These are phyloP conservation scores for Aurantiochytrium sp. DNA, from an alignment of 108 stramenopile genomes.

Conservation along the genomic window DNA sequence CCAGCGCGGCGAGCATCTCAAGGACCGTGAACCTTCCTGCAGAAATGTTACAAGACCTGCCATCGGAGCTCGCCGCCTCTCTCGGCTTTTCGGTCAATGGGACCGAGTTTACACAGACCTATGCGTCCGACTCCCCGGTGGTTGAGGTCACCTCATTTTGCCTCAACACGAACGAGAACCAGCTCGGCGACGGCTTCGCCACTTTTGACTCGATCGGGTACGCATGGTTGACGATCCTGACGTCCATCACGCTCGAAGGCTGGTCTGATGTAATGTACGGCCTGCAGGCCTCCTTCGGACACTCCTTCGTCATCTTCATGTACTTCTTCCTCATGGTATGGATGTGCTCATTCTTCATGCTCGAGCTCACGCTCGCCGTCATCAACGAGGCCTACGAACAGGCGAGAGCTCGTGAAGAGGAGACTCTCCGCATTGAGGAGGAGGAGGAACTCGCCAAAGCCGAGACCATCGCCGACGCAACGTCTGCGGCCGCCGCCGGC, in stretches of 20 bases:
- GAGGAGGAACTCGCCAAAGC: not conserved
- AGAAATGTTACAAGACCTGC: not conserved
- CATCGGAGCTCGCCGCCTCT: too few relatives aligned
- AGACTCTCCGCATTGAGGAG: constrained; percentile 42
- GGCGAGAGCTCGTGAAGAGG: constrained; percentile 38
- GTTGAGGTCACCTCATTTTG: not conserved
- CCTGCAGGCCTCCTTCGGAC: constrained; percentile 44
- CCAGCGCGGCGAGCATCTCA: not conserved
- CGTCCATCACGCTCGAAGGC: constrained; percentile 69
- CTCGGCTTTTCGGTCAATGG: too few relatives aligned
- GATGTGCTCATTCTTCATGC: constrained; percentile 61
- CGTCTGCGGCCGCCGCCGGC: not conserved
- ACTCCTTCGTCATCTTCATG: constrained; percentile 35
- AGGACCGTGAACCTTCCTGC: not conserved
- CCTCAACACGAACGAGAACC: constrained; percentile 40
- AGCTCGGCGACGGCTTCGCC: constrained; percentile 62
- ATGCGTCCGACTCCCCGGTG: not conserved
- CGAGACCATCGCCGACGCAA: constrained; percentile 28
- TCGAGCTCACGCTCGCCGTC: constrained; percentile 71
- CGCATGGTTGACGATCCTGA: constrained; percentile 63
- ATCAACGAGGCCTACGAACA: constrained; percentile 50
- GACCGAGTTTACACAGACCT: not conserved
- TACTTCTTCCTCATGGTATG: constrained; percentile 60
- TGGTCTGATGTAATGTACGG: constrained; percentile 64
- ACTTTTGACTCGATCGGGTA: constrained; percentile 56